Percentiles rank a stretch among this genome's conserved stretches.
Evolutionary conservation across 306 rosid genomes (phyloP).

Genomic region (Dalbergia cochinchinensis): DNA sequence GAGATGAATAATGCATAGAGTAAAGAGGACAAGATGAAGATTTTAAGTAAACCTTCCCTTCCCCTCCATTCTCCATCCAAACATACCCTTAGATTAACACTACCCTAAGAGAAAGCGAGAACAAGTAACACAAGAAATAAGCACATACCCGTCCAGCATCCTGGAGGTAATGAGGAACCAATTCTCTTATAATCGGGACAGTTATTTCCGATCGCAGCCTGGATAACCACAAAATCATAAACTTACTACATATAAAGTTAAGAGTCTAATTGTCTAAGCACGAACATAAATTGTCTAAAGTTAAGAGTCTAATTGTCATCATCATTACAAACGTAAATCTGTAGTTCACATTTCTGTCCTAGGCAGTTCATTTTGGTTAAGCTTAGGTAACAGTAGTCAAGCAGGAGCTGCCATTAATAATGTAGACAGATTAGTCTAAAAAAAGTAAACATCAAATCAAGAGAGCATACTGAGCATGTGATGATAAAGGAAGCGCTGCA

Average conservation of each 20-base stretch:
- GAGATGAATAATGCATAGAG: no score
- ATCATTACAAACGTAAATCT: slow-evolving; percentile 3
- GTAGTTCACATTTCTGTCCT: slow-evolving; percentile 13
- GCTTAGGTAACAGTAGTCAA: slow-evolving; percentile 31
- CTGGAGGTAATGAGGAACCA: slow-evolving; percentile 97
- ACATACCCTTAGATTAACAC: slow-evolving; percentile 31
- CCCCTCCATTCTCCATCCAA: not conserved
- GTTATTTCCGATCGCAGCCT: slow-evolving; percentile 96
- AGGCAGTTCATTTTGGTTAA: slow-evolving; percentile 21
- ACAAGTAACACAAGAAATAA: not conserved
- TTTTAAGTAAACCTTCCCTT: slow-evolving; percentile 9
- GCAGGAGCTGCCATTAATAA: slow-evolving; percentile 5
- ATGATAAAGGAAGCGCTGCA: slow-evolving; percentile 87
- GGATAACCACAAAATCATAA: slow-evolving; percentile 51
- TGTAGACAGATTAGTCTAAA: slow-evolving; percentile 24
- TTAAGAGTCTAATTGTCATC: not conserved
- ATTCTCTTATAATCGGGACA: slow-evolving; percentile 90
- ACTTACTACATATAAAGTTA: slow-evolving; percentile 33
- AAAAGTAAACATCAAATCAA: slow-evolving; percentile 41
- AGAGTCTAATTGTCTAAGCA: slow-evolving; percentile 12
- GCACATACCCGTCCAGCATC: slow-evolving; percentile 88
- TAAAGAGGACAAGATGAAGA: not conserved
- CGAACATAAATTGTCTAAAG: not conserved
- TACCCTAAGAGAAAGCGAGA: slow-evolving; percentile 18
- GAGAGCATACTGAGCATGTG: slow-evolving; percentile 91